These are phyloP conservation scores for Imleria badia DNA, from an alignment of 768 basidiomycete species.

Conservation along the genomic window DNA sequence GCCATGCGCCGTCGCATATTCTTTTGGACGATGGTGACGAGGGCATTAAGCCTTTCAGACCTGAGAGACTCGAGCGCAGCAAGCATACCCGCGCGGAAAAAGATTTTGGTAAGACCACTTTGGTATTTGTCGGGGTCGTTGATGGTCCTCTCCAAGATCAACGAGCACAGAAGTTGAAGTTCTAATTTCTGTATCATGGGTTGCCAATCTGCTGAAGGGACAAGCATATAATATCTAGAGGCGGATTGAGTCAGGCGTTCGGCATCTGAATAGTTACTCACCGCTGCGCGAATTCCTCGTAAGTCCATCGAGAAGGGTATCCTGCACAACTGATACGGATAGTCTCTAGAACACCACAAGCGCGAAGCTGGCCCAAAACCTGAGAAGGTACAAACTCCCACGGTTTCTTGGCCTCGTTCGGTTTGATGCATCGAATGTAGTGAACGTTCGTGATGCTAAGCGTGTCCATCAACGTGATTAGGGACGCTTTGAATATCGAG, in stretches of 20 bases:
- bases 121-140: slow-evolving; percentile 97
- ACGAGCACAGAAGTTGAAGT: slow-evolving; percentile 74
- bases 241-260: slow-evolving; percentile 19
- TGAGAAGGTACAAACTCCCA: slow-evolving; percentile 98
- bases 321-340: slow-evolving; percentile 99
- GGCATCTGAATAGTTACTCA: slow-evolving; percentile 37
- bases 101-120: slow-evolving; percentile 95
- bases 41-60: slow-evolving; percentile 79
- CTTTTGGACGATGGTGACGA: slow-evolving; percentile 97
- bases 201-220: slow-evolving; percentile 83
- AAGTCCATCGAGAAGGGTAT: slow-evolving; percentile 97
- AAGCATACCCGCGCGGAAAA: slow-evolving; percentile 99
- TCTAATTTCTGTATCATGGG: slow-evolving; percentile 82
- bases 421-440: slow-evolving; percentile 99
- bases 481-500: slow-evolving; percentile 95
- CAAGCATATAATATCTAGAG: slow-evolving; percentile 93
- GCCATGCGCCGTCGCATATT: slow-evolving; percentile 90
- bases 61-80: slow-evolving; percentile 92
- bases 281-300: slow-evolving; percentile 98
- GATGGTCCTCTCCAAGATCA: slow-evolving; percentile 84
- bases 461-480: slow-evolving; percentile 95
- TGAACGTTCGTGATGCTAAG: slow-evolving; percentile 97
- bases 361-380: slow-evolving; percentile 90
- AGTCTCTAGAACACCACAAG: slow-evolving; percentile 98
- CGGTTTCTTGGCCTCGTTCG: slow-evolving; percentile 93